Percentiles rank a stretch among this genome's conserved stretches.
Evolutionary conservation across 371 early-diverging fungal species (phyloP).

Genomic region (Rhizoclosmatium hyalinum): DNA sequence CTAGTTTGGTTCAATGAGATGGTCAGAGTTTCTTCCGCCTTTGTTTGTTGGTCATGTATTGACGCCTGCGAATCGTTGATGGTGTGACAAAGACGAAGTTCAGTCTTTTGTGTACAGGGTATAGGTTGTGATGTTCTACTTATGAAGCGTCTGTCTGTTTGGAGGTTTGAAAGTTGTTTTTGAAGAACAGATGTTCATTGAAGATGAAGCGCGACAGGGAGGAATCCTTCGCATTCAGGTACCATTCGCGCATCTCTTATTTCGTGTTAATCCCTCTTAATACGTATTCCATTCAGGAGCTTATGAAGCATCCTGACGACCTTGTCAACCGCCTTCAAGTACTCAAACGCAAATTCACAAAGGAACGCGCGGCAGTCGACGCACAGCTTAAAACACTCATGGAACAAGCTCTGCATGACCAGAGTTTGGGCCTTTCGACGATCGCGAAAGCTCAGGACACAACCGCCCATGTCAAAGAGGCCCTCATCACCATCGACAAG

Average conservation of each 20-base stretch:
- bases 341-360: slow-evolving; percentile 78
- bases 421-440: slow-evolving; percentile 84
- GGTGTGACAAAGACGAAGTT: no score
- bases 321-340: slow-evolving; percentile 81
- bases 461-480: slow-evolving; percentile 70
- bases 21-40: no score
- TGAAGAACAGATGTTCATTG: slow-evolving; percentile 17
- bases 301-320: slow-evolving; percentile 85
- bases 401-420: slow-evolving; percentile 90
- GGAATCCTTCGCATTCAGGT: slow-evolving; percentile 24
- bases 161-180: no score
- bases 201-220: slow-evolving; percentile 28
- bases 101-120: no score
- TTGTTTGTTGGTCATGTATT: no score
- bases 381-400: slow-evolving; percentile 94
- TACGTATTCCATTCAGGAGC: slow-evolving; percentile 18
- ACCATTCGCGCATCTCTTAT: not conserved
- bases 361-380: slow-evolving; percentile 92
- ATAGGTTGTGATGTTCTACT: no score
- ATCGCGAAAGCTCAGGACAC: slow-evolving; percentile 71
- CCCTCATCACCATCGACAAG: slow-evolving; percentile 81
- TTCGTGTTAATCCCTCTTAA: not conserved
- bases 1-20: no score
- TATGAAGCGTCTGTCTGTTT: no score
- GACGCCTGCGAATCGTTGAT: no score